These are phyloP conservation scores for Lactarius akahatsu DNA, from an alignment of 768 basidiomycete genomes.

Conservation along the genomic window DNA sequence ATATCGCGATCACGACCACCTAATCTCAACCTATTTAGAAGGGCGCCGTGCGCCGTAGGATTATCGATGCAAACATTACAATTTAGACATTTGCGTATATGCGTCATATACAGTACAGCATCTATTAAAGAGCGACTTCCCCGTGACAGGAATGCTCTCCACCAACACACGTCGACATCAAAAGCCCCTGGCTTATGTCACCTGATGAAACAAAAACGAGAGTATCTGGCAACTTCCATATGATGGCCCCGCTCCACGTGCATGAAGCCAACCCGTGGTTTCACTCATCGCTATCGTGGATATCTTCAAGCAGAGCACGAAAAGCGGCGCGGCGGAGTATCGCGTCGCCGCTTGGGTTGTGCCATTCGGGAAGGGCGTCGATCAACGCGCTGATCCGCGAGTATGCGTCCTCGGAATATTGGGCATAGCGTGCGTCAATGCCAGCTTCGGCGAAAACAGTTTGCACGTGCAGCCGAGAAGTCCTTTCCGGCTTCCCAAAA, in stretches of 20 bases:
- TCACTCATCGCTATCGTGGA: slow-evolving; percentile 56
- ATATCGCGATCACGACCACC: neutral
- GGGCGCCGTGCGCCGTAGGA: neutral
- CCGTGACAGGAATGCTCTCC: neutral
- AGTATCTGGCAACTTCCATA: neutral
- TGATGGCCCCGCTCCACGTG: neutral
- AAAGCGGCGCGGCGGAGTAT: slow-evolving; percentile 68
- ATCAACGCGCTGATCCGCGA: slow-evolving; percentile 65
- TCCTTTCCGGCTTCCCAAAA: slow-evolving; percentile 59
- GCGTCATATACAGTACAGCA: neutral
- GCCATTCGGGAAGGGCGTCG: slow-evolving; percentile 63
- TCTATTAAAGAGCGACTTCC: neutral
- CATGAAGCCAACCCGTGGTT: neutral
- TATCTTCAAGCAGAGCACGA: slow-evolving; percentile 82
- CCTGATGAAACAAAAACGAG: neutral
- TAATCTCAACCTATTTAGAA: neutral
- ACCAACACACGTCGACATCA: neutral
- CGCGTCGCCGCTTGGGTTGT: slow-evolving; percentile 36
- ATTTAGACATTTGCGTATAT: neutral
- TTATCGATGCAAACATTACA: neutral
- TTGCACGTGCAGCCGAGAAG: slow-evolving; percentile 60
- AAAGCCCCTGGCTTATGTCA: neutral
- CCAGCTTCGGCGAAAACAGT: slow-evolving; percentile 69
- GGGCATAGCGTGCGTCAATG: slow-evolving; percentile 63
- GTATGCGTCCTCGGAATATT: slow-evolving; percentile 79